Base-by-base conservation (phyloP, 805 yeast genomes). In the Saccharomycopsis malanga region DNA sequence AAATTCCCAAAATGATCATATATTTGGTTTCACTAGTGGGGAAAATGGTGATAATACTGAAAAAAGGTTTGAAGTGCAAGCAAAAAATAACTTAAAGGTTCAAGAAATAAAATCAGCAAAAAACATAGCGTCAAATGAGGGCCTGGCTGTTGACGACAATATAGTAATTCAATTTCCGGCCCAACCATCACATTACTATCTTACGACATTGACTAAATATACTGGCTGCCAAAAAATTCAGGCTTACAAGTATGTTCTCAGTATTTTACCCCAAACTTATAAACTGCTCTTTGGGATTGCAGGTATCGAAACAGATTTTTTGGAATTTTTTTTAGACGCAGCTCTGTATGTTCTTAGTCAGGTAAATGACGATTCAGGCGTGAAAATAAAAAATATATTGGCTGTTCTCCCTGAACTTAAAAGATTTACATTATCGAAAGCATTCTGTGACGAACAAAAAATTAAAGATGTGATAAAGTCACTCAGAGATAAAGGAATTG, bases 261-360 rank as follows among this genome's bases (percentile, higher is more conserved):
- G 17, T 18, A 6, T 74, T 1, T 50, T 61, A 1, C 39, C 63
- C 0, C 39, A 49, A 0, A 56, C 58, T 1, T 64, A 67, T 34
- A 15, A 50, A 1, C 54, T 56, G 9, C 50, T 72, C 2, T 78
- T 74, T 46, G 54, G 57, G 5, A 45, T 56, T 3, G 66, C 72
- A 7, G 81, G 80, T 1, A 58, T 79, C 1, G 84, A 79, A 34
- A 54, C 71, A 0, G 73, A 69, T 10, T 68, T 73, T 49, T 58
- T 79, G 5, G 64, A 63, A n/a, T 71, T 75, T 49, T 71, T 66
- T 46, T 42, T 78, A 6, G 74, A 72, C 24, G 73, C 82, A 0
- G 58, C 54, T 1, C 24, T 46, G 2, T 34, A 43, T 20, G 17
- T n/a, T 0, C 14, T 54, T 9, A 34, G 38, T 12, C 20, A 25